Conservation (phyloP, 805 yeast genomes). For the Helenozyma rhizophorensis region DNA sequence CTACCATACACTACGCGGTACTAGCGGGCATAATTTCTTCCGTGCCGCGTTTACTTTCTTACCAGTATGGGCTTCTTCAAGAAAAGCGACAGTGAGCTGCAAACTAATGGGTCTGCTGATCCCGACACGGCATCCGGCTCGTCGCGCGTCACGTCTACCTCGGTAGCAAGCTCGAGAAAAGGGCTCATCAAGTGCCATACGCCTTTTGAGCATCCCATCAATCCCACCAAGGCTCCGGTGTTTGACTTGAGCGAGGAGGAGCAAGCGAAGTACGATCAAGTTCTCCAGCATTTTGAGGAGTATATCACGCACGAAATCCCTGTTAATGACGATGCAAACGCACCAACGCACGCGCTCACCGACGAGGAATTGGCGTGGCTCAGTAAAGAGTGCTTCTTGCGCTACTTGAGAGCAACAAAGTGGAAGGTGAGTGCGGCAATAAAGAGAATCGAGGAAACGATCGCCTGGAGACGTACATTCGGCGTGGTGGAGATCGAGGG, state of each 20-base stretch:
- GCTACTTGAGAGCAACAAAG: conserved; percentile 50
- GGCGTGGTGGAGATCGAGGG: conserved; percentile 36
- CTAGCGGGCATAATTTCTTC: too few species aligned
- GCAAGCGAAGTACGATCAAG: conserved; percentile 26
- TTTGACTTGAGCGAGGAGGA: conserved; percentile 27
- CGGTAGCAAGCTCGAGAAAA: conserved; percentile 12
- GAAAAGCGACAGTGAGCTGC: conserved; percentile 6
- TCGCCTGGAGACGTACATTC: conserved; percentile 54
- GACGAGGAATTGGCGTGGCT: conserved; percentile 41
- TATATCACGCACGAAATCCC: conserved; percentile 25
- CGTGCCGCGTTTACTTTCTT: too few species aligned
- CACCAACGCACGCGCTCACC: conserved; percentile 23
- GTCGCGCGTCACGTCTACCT: conserved; percentile 11
- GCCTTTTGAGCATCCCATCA: conserved; percentile 38
- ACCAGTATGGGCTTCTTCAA: conserved; percentile 11
- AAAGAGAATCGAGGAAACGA: conserved; percentile 41
- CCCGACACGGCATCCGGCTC: conserved; percentile 13
- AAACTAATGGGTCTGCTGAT: conserved; percentile 6
- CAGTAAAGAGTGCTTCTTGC: conserved; percentile 48
- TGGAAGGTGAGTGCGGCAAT: conserved; percentile 45
- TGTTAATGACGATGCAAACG: conserved; percentile 21
- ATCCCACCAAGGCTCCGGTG: conserved; percentile 29
- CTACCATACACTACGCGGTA: too few species aligned
- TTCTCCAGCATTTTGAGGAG: conserved; percentile 26
- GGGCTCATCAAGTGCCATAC: conserved; percentile 29